Evolutionary conservation across 192 early-diverging fungal genomes (phyloP).

Genomic region (Gonapodya prolifera): DNA sequence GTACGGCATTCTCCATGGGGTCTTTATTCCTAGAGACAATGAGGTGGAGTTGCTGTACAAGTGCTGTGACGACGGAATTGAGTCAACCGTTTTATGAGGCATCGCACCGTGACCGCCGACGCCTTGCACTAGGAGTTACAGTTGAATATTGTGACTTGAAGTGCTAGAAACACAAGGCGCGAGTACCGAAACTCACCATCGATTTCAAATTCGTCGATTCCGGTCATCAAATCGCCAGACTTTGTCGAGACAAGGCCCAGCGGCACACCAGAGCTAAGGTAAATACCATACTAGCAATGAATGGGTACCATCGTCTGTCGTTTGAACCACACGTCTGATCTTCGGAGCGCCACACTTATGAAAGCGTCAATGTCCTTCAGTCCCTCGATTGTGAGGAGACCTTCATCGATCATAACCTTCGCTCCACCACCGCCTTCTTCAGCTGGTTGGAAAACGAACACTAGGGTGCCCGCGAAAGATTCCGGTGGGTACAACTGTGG

Average conservation of each 20-base stretch:
- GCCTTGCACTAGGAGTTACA: background rate
- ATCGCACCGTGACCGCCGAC: background rate
- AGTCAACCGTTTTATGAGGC: background rate
- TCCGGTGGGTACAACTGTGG: background rate
- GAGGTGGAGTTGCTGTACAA: background rate
- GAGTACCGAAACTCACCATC: conserved; percentile 1
- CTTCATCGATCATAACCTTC: background rate
- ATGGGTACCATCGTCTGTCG: background rate
- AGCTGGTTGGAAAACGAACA: background rate
- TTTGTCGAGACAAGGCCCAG: background rate
- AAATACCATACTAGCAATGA: background rate
- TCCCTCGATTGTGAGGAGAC: background rate
- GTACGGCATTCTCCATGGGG: background rate
- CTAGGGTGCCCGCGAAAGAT: background rate
- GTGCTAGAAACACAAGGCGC: too few species aligned
- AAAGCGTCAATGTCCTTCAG: conserved; percentile 1
- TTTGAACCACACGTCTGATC: too few species aligned
- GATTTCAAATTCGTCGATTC: background rate
- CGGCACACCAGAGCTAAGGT: background rate
- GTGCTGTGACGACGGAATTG: background rate
- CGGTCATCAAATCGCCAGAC: background rate
- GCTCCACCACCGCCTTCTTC: background rate
- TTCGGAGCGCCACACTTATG: too few species aligned
- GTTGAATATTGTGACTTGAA: too few species aligned
- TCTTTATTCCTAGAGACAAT: background rate